These are phyloP conservation scores for Ocimum tenuiflorum DNA, from an alignment of 257 asterid species.

Conservation along the genomic window DNA sequence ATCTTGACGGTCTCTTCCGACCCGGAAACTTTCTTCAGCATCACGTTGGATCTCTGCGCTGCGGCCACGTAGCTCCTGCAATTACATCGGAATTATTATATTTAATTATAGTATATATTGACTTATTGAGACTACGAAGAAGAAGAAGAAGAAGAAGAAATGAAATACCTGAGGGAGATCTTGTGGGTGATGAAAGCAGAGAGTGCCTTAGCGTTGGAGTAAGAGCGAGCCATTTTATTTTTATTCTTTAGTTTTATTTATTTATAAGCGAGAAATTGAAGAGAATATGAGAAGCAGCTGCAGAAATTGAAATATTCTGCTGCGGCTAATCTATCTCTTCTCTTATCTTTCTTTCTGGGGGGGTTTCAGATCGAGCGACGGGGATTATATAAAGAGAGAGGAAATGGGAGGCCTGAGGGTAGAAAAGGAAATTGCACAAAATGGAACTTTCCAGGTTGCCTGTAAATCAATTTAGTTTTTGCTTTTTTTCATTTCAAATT, in stretches of 20 bases:
- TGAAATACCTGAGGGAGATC: slow-evolving; percentile 28
- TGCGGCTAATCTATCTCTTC: neutral
- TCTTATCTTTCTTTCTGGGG: neutral
- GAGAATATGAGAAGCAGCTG: slow-evolving; percentile 1
- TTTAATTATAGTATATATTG: too few species aligned
- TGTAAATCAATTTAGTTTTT: too few species aligned
- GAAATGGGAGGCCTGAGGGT: neutral
- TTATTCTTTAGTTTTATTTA: too few species aligned
- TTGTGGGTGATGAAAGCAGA: slow-evolving; percentile 26
- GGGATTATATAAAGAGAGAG: slow-evolving; percentile 3
- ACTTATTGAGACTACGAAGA: too few species aligned
- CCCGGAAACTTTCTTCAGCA: slow-evolving; percentile 28
- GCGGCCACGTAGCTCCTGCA: slow-evolving; percentile 21
- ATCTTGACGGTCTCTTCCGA: slow-evolving; percentile 43
- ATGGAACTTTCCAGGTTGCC: too few species aligned
- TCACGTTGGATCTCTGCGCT: neutral
- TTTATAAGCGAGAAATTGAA: too few species aligned
- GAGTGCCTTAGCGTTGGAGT: slow-evolving; percentile 28
- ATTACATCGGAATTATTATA: too few species aligned
- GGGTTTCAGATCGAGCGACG: neutral
- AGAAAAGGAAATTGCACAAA: too few species aligned
- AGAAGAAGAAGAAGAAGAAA: neutral
- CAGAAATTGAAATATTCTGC: slow-evolving; percentile 14
- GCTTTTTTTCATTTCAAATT: too few species aligned
- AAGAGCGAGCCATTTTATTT: slow-evolving; percentile 31